Conservation (phyloP, 331 rosid genomes). For the Phaseolus coccineus region DNA sequence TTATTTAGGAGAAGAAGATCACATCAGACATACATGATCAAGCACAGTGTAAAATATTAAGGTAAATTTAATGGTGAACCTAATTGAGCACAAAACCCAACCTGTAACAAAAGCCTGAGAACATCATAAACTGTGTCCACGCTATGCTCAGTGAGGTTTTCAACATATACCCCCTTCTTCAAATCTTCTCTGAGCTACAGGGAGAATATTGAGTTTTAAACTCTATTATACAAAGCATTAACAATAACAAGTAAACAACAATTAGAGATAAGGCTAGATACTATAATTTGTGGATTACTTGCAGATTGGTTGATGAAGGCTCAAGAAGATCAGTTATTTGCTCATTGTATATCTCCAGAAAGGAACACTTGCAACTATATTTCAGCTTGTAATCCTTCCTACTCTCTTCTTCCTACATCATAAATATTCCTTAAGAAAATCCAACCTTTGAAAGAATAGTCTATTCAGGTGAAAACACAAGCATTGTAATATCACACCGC, state of each 20-base stretch:
- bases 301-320: conserved; percentile 91
- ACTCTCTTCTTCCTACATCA: conserved; percentile 80
- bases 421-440: conserved; percentile 35
- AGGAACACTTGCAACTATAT: conserved; percentile 95
- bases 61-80: conserved; percentile 13
- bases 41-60: conserved; percentile 38
- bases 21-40: conserved; percentile 36
- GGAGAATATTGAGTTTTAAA: conserved; percentile 34
- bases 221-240: conserved; percentile 8
- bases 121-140: conserved; percentile 84
- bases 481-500: conserved; percentile 53
- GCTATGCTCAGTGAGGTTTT: conserved; percentile 77
- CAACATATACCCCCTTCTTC: conserved; percentile 97
- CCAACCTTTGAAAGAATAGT: conserved; percentile 32
- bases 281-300: conserved; percentile 57
- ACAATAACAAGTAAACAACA: conserved; percentile 18
- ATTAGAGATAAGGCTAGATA: conserved; percentile 39
- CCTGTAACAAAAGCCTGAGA: conserved; percentile 88
- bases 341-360: conserved; percentile 93
- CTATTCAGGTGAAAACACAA: conserved; percentile 28
- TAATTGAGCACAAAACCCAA: conserved; percentile 37
- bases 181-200: conserved; percentile 93
- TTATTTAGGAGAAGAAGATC: conserved; percentile 40
- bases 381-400: conserved; percentile 69
- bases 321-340: conserved; percentile 94